phyloP scores from a whole-genome alignment of 2,329 filamentous ascomycete genomes.

The Alternaria alternata region DNA sequence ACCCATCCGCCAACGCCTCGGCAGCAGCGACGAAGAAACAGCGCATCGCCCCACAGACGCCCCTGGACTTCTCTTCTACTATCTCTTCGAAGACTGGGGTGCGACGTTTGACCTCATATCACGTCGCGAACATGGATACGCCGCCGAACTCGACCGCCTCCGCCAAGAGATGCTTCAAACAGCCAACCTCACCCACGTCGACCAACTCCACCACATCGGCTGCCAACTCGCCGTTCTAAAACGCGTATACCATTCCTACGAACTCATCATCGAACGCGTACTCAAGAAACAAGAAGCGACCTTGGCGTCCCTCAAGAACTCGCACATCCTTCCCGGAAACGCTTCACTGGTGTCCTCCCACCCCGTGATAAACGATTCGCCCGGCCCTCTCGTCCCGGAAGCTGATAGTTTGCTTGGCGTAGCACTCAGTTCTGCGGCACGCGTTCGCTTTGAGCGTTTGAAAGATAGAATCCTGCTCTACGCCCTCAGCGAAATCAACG shows the following conservation, averaged over 20 bases:
- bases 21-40: slow-evolving; percentile 56
- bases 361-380: slow-evolving; percentile 20
- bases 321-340: slow-evolving; percentile 47
- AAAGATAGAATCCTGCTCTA: slow-evolving; percentile 67
- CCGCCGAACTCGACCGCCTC: slow-evolving; percentile 59
- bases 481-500: slow-evolving; percentile 68
- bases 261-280: slow-evolving; percentile 67
- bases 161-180: slow-evolving; percentile 64
- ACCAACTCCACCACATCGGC: slow-evolving; percentile 66
- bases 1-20: slow-evolving; percentile 56
- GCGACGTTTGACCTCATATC: slow-evolving; percentile 66
- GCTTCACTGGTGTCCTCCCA: slow-evolving; percentile 42
- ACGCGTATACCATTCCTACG: slow-evolving; percentile 68
- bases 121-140: slow-evolving; percentile 57
- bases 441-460: slow-evolving; percentile 66
- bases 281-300: slow-evolving; percentile 57
- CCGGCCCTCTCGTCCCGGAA: slow-evolving; percentile 40
- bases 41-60: slow-evolving; percentile 61
- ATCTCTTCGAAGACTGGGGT: slow-evolving; percentile 72
- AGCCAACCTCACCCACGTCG: slow-evolving; percentile 56
- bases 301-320: slow-evolving; percentile 55
- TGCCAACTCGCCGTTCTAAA: slow-evolving; percentile 68
- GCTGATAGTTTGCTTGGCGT: slow-evolving; percentile 55
- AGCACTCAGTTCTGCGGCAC: slow-evolving; percentile 58
- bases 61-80: slow-evolving; percentile 70